These are phyloP conservation scores for Nemania serpens DNA, from an alignment of 2,329 filamentous ascomycete genomes.

Conservation along the genomic window DNA sequence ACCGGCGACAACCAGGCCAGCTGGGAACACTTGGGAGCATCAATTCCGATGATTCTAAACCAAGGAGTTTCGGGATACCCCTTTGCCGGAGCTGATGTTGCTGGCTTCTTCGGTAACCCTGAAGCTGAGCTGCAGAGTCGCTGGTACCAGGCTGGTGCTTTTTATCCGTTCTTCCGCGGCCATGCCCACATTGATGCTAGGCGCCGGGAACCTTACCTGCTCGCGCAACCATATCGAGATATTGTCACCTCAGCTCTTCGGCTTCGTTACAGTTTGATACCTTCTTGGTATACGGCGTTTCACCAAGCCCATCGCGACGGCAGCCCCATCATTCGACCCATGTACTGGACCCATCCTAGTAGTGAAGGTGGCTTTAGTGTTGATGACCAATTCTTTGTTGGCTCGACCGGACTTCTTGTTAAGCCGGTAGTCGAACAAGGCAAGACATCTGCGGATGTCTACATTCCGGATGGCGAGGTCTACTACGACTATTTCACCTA, in stretches of 20 bases:
- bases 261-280: constrained; percentile 85
- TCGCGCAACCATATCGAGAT: constrained; percentile 79
- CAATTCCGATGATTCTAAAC: constrained; percentile 90
- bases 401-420: constrained; percentile 83
- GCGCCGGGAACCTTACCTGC: constrained; percentile 88
- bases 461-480: constrained; percentile 83
- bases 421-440: constrained; percentile 87
- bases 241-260: constrained; percentile 89
- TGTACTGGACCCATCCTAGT: constrained; percentile 88
- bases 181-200: constrained; percentile 97
- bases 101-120: constrained; percentile 97
- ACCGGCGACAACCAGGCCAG: constrained; percentile 95
- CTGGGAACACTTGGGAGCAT: constrained; percentile 88
- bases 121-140: constrained; percentile 87
- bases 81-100: constrained; percentile 93
- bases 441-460: constrained; percentile 74
- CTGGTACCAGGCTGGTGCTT: constrained; percentile 96
- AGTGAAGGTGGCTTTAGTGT: constrained; percentile 87
- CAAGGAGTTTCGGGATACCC: constrained; percentile 93
- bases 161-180: constrained; percentile 97
- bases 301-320: constrained; percentile 83
- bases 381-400: constrained; percentile 93
- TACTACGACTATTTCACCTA: constrained; percentile 98
- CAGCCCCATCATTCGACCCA: constrained; percentile 85
- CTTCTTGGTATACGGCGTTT: constrained; percentile 97